Percentiles rank a stretch among this genome's conserved stretches.
Conservation (phyloP, 345 rosid species). For the Eucalyptus cloeziana region DNA sequence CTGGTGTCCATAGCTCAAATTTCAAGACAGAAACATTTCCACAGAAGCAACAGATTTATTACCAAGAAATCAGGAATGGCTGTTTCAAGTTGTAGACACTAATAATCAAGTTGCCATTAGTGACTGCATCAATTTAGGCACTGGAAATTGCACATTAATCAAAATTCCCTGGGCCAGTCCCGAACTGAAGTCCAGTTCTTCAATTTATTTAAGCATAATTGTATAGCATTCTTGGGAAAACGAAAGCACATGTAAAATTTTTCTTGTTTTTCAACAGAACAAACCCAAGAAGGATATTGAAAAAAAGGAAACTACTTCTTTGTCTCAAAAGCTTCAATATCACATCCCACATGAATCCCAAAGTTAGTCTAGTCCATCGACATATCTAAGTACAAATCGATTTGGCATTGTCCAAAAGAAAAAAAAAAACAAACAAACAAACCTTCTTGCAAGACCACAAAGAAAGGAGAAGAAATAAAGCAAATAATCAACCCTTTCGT, state of each 20-base stretch:
- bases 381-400: background rate
- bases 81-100: conserved; percentile 48
- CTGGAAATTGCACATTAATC: conserved; percentile 72
- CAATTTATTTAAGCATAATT: background rate
- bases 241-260: background rate
- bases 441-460: background rate
- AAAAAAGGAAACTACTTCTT: background rate
- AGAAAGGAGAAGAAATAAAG: background rate
- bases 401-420: background rate
- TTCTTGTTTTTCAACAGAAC: background rate
- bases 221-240: background rate
- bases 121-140: conserved; percentile 54
- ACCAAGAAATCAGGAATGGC: conserved; percentile 56
- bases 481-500: background rate
- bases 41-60: background rate
- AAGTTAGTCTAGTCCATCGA: background rate
- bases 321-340: conserved; percentile 5
- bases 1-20: background rate
- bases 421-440: background rate
- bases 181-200: background rate
- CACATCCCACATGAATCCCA: conserved; percentile 23
- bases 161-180: conserved; percentile 25
- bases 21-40: background rate
- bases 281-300: background rate
- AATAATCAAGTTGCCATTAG: conserved; percentile 49